Conservation (phyloP, 441 rosid genomes). For the Geranium incanum region DNA sequence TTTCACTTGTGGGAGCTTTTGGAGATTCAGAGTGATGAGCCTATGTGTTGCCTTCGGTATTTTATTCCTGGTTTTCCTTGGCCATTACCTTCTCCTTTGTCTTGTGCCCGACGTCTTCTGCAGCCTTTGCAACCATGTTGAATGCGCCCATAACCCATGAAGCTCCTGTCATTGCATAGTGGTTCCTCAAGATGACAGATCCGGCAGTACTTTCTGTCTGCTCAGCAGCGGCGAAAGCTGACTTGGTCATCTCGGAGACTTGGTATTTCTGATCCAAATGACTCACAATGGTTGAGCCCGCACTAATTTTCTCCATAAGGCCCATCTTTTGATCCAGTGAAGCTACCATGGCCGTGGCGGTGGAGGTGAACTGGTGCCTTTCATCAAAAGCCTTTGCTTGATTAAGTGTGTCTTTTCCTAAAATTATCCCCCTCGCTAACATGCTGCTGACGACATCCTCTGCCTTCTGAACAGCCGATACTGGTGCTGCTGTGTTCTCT, state of each 20-base stretch:
- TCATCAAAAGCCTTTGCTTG: slow-evolving; percentile 33
- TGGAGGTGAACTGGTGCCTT: slow-evolving; percentile 41
- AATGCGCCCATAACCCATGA: slow-evolving; percentile 28
- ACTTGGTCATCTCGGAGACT: slow-evolving; percentile 25
- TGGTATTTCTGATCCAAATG: slow-evolving; percentile 32
- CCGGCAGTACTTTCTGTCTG: slow-evolving; percentile 58
- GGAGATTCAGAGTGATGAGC: slow-evolving; percentile 14
- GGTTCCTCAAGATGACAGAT: slow-evolving; percentile 57
- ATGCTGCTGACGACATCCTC: slow-evolving; percentile 25
- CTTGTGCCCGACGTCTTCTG: slow-evolving; percentile 28
- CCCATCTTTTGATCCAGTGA: slow-evolving; percentile 61
- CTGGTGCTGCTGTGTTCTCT: slow-evolving; percentile 12
- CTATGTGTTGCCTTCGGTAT: slow-evolving; percentile 16
- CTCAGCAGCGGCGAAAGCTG: slow-evolving; percentile 38
- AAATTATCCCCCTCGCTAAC: slow-evolving; percentile 23
- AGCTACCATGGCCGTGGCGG: slow-evolving; percentile 41
- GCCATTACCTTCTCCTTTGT: slow-evolving; percentile 22
- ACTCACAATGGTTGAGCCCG: slow-evolving; percentile 47
- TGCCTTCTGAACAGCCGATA: slow-evolving; percentile 10
- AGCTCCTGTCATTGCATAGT: slow-evolving; percentile 34
- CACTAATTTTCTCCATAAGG: slow-evolving; percentile 45
- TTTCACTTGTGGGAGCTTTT: slow-evolving; percentile 11
- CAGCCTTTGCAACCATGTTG: slow-evolving; percentile 20
- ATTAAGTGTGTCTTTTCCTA: slow-evolving; percentile 22
- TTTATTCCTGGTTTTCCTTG: slow-evolving; percentile 17